Evolutionary conservation across 2,329 filamentous ascomycete species (phyloP).

Genomic region (Seiridium unicorne): DNA sequence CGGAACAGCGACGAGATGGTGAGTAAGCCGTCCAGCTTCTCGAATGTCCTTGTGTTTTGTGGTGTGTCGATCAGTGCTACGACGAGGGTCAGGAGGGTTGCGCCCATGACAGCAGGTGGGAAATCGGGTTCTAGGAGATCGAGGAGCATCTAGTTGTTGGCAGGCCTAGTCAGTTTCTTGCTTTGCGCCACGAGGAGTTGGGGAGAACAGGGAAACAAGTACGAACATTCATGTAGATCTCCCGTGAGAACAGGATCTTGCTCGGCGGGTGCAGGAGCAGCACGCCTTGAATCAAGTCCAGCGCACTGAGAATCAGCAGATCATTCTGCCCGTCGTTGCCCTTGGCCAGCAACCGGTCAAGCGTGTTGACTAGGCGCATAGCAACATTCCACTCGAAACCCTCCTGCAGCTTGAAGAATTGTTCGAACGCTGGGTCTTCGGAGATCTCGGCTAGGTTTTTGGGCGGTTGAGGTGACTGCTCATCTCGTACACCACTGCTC

Average conservation of each 20-base stretch:
- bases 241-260: slow-evolving; percentile 80
- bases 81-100: slow-evolving; percentile 86
- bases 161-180: too few species aligned
- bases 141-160: slow-evolving; percentile 65
- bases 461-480: slow-evolving; percentile 34
- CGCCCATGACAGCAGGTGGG: slow-evolving; percentile 86
- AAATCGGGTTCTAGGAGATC: slow-evolving; percentile 92
- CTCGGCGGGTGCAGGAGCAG: slow-evolving; percentile 88
- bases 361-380: slow-evolving; percentile 77
- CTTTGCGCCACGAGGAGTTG: too few species aligned
- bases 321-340: slow-evolving; percentile 82
- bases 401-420: slow-evolving; percentile 96
- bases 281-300: slow-evolving; percentile 86
- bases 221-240: slow-evolving; percentile 89
- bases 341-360: slow-evolving; percentile 84
- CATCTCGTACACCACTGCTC: slow-evolving; percentile 30
- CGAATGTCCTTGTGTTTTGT: slow-evolving; percentile 86
- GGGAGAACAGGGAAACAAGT: neutral
- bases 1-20: slow-evolving; percentile 94
- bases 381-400: slow-evolving; percentile 98
- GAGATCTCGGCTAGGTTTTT: slow-evolving; percentile 70
- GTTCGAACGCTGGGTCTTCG: slow-evolving; percentile 84
- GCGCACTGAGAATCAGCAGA: slow-evolving; percentile 79
- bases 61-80: slow-evolving; percentile 85
- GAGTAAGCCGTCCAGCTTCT: slow-evolving; percentile 85